phyloP scores from a whole-genome alignment of 345 rosid genomes.

The Reutealis trisperma region DNA sequence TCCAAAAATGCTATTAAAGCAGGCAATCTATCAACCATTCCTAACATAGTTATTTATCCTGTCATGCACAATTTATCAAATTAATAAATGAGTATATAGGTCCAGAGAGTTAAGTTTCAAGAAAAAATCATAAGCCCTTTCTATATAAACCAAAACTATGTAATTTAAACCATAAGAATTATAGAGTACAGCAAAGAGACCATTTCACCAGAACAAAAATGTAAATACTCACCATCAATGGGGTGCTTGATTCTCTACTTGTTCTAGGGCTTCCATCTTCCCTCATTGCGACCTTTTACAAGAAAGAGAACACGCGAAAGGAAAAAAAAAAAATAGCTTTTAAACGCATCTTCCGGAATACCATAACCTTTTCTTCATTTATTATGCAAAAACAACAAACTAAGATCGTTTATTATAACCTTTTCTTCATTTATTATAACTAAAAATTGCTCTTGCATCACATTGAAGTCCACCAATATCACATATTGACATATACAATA shows the following conservation, averaged over 20 bases:
- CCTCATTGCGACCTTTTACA: constrained; percentile 32
- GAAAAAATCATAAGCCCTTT: neutral
- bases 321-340: neutral
- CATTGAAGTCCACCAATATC: neutral
- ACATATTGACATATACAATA: neutral
- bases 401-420: neutral
- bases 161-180: neutral
- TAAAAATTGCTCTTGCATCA: neutral
- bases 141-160: neutral
- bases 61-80: neutral
- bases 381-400: neutral
- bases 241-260: constrained; percentile 32
- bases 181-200: neutral
- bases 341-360: neutral
- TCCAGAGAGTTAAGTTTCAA: neutral
- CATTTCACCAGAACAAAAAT: neutral
- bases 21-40: neutral
- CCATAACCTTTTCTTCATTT: neutral
- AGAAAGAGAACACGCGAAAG: neutral
- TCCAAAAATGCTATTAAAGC: no score
- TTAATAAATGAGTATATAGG: neutral
- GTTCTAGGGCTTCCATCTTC: constrained; percentile 39
- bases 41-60: neutral
- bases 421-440: neutral
- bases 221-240: constrained; percentile 18